These are phyloP conservation scores for Beauveria varroae DNA, from an alignment of 2,329 filamentous ascomycete genomes.

Conservation along the genomic window DNA sequence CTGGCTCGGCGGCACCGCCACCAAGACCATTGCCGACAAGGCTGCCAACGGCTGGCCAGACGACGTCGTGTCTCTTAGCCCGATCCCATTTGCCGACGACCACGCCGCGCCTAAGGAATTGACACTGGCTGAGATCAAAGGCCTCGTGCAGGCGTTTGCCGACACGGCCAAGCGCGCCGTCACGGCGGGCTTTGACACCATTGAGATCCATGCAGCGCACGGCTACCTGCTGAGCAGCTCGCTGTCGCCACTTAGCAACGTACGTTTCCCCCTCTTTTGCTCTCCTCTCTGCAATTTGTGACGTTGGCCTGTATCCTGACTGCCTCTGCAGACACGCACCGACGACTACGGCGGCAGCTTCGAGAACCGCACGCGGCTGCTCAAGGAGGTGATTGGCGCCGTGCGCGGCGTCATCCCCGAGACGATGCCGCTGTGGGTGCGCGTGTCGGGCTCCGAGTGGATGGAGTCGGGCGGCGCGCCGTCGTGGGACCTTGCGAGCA, in stretches of 20 bases:
- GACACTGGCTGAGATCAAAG: conserved; percentile 59
- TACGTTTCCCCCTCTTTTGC: conserved; percentile 19
- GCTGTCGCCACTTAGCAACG: conserved; percentile 50
- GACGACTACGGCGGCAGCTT: conserved; percentile 60
- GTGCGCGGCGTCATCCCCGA: conserved; percentile 45
- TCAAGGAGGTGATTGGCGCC: conserved; percentile 45
- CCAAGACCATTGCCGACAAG: conserved; percentile 43
- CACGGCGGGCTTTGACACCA: conserved; percentile 64
- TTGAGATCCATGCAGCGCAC: conserved; percentile 61
- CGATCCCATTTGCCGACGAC: conserved; percentile 51
- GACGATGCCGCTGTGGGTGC: conserved; percentile 48
- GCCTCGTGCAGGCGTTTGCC: conserved; percentile 55
- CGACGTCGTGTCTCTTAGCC: conserved; percentile 43
- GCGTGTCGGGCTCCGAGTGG: conserved; percentile 58
- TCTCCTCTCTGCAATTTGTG: not conserved
- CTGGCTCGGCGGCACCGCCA: conserved; percentile 50
- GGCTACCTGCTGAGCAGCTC: conserved; percentile 63
- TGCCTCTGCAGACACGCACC: conserved; percentile 40
- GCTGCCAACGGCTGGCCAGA: conserved; percentile 49
- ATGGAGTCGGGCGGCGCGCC: conserved; percentile 40
- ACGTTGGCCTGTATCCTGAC: too few relatives aligned
- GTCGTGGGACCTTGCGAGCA: conserved; percentile 62
- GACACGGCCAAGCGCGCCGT: conserved; percentile 53
- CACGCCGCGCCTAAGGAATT: conserved; percentile 60
- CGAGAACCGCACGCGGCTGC: conserved; percentile 57